Evolutionary conservation across 2,329 filamentous ascomycete genomes (phyloP).

Genomic region (Cytospora paraplurivora): DNA sequence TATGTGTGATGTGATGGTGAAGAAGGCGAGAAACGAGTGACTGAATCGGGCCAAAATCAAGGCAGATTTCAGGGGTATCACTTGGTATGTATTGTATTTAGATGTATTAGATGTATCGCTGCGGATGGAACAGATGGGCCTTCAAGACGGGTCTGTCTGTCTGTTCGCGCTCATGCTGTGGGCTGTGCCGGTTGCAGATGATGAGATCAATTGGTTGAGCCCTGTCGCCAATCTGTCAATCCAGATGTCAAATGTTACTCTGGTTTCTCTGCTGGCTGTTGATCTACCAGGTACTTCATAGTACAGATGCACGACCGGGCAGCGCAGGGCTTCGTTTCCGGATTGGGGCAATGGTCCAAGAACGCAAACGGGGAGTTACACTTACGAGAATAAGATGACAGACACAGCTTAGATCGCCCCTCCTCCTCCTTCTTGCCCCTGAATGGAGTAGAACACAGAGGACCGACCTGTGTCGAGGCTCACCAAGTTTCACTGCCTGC

Average conservation of each 20-base stretch:
- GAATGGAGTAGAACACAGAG: not conserved
- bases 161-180: constrained; percentile 16
- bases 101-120: too few relatives aligned
- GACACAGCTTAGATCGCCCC: not conserved
- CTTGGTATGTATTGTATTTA: constrained; percentile 4
- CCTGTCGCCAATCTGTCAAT: constrained; percentile 23
- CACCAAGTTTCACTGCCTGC: not conserved
- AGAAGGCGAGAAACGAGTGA: constrained; percentile 11
- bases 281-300: not conserved
- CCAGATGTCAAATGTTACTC: constrained; percentile 13
- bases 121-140: not conserved
- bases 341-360: too few relatives aligned
- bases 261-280: constrained; percentile 6
- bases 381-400: not conserved
- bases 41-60: constrained; percentile 13
- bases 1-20: constrained; percentile 6
- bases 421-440: not conserved
- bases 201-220: constrained; percentile 27
- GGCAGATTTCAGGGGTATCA: constrained; percentile 28
- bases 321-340: too few relatives aligned
- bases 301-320: not conserved
- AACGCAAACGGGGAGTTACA: too few relatives aligned
- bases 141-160: constrained; percentile 16
- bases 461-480: not conserved
- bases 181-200: constrained; percentile 23